Conservation (phyloP, 306 rosid species). For the Dryas octopetala region DNA sequence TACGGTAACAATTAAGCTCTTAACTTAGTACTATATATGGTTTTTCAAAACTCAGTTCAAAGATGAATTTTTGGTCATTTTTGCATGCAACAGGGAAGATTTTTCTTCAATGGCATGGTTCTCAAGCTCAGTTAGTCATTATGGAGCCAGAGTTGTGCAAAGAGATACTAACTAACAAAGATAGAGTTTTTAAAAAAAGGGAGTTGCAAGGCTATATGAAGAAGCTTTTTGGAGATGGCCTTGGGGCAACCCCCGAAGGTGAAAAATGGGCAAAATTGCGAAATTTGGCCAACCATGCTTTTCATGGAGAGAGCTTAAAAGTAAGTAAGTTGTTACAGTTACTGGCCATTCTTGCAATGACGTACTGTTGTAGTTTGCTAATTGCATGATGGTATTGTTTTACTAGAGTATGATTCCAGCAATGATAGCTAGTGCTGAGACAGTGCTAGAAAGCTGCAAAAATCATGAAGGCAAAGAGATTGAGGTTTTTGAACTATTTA, state of each 20-base stretch:
- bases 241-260: conserved; percentile 15
- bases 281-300: conserved; percentile 21
- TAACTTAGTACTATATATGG: neutral
- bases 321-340: conserved; percentile 5
- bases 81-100: conserved; percentile 17
- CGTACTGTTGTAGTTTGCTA: no score
- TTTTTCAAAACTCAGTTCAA: neutral
- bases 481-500: conserved; percentile 26
- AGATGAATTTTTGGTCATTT: neutral
- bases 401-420: conserved; percentile 22
- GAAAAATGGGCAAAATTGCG: conserved; percentile 30
- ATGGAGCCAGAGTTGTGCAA: conserved; percentile 32
- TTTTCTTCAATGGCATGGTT: conserved; percentile 35
- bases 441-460: conserved; percentile 30
- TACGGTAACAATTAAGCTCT: conserved; percentile 2
- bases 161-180: conserved; percentile 30
- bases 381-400: neutral
- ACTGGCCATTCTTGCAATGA: neutral
- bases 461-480: conserved; percentile 22
- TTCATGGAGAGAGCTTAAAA: conserved; percentile 25
- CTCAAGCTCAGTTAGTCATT: conserved; percentile 25
- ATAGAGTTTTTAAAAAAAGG: conserved; percentile 11
- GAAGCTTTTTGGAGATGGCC: conserved; percentile 38
- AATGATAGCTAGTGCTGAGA: conserved; percentile 18
- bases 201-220: neutral